Percentiles rank a stretch among this genome's conserved stretches.
These are phyloP conservation scores for Fusarium coffeatum DNA, from an alignment of 2,329 filamentous ascomycete species.

Conservation along the genomic window DNA sequence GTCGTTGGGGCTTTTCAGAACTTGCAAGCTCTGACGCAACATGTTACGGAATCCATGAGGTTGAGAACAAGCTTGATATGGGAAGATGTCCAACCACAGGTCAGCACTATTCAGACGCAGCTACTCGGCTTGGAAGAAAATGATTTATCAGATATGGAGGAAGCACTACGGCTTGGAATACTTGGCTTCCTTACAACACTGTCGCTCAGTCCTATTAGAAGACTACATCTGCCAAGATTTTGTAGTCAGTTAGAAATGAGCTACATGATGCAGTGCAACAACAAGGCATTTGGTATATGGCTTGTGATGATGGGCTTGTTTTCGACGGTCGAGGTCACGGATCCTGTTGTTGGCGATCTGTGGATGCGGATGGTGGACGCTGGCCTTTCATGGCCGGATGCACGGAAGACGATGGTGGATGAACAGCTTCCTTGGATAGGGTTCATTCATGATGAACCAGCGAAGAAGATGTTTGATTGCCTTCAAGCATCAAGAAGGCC, in stretches of 20 bases:
- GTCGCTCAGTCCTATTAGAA: background rate
- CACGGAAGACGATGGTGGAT: rapidly evolving
- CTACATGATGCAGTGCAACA: rapidly evolving
- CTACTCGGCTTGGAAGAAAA: background rate
- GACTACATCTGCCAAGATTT: background rate
- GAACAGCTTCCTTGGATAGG: background rate
- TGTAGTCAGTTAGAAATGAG: background rate
- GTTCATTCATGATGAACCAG: background rate
- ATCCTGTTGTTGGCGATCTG: rapidly evolving
- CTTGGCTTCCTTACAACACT: constrained; percentile 7
- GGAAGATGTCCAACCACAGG: background rate
- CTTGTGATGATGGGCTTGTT: background rate
- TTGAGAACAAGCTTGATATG: background rate
- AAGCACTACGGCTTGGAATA: constrained; percentile 7
- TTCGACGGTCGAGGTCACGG: background rate
- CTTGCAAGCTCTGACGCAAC: background rate
- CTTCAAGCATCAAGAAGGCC: background rate
- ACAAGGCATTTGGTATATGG: background rate
- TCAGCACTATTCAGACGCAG: background rate
- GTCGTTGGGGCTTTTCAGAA: background rate
- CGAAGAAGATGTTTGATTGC: rapidly evolving
- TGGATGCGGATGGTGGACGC: rapidly evolving
- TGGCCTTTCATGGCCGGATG: background rate
- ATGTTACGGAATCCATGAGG: rapidly evolving
- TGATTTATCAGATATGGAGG: rapidly evolving